Evolutionary conservation across 169 alveolate species (phyloP), one percentile per base, ranked within the genome.

Genomic region (Plasmodium gonderi): DNA sequence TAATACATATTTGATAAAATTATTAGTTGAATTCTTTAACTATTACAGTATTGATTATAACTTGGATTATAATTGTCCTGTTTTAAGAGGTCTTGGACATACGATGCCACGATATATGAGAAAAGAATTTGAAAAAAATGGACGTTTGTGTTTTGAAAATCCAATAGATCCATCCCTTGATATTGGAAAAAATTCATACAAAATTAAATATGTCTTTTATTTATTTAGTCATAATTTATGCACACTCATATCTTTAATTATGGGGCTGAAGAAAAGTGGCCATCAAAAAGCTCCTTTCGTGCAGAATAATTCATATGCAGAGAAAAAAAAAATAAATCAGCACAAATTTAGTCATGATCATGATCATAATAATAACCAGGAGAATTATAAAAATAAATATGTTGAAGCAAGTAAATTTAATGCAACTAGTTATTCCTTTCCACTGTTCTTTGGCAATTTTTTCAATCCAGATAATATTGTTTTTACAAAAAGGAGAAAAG

Each of bases 1-100:
- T 36, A 82, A 45, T 33, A 91, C 92, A 31, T 67, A 94, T 26
- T 65, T 95, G 29, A 91, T 94, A 20, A 79, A 69, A 23, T 69
- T 95, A 72, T 74, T 91, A 60, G 44, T 95, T 3, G 97, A 95
- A 36, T 95, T 95, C 89, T 95, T 95, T 51, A 76, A 95, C 92
- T 95, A 90, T 78, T 95, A 96, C 94, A 96, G 96, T 45, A 91
- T 94, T 42, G 83, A 92, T 5, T 67, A 95, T 65, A 94, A 94
- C 40, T 47, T 94, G 26, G 76, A 90, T 40, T 91, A 92, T 64
- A 91, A 93, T n/a, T 87, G 92, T 38, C 5, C 77, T 7, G 95
- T 95, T 42, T 83, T 95, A 14, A 75, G 97, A 49, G 97, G 97
- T 3, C 42, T 92, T 14, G 97, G 97, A 8, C 97, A 95, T 31